Percentiles rank a stretch among this genome's conserved stretches.
Conservation (phyloP, 495 filamentous ascomycete genomes). For the Aspergillus nanangensis region DNA sequence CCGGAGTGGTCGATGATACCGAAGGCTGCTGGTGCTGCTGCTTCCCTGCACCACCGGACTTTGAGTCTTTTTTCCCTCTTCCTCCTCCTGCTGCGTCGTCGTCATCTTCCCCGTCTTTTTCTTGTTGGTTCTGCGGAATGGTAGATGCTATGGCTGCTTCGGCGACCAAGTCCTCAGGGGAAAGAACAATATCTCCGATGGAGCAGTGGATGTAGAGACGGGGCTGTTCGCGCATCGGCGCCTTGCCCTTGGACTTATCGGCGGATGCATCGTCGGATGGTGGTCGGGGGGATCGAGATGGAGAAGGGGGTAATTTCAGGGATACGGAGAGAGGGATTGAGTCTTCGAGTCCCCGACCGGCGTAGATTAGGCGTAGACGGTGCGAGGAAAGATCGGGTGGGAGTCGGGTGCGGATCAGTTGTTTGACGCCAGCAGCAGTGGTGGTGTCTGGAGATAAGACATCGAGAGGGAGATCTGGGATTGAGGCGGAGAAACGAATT, state of each 20-base stretch:
- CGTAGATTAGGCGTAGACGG: slow-evolving; percentile 81
- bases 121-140: slow-evolving; percentile 8
- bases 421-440: slow-evolving; percentile 71
- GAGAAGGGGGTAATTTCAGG: slow-evolving; percentile 56
- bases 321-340: slow-evolving; percentile 57
- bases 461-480: slow-evolving; percentile 78
- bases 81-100: too few relatives aligned
- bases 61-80: too few relatives aligned
- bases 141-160: slow-evolving; percentile 55
- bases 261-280: slow-evolving; percentile 17
- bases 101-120: background rate
- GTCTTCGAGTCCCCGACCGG: slow-evolving; percentile 79
- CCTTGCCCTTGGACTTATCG: slow-evolving; percentile 53
- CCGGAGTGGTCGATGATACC: slow-evolving; percentile 45
- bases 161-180: slow-evolving; percentile 58
- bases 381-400: slow-evolving; percentile 54
- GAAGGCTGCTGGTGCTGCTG: slow-evolving; percentile 6
- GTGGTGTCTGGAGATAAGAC: slow-evolving; percentile 62
- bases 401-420: slow-evolving; percentile 71
- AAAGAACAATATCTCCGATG: slow-evolving; percentile 63
- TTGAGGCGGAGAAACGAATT: slow-evolving; percentile 81
- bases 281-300: slow-evolving; percentile 25
- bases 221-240: slow-evolving; percentile 39
- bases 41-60: too few relatives aligned
- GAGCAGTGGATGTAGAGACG: slow-evolving; percentile 87